These are phyloP conservation scores for Aspergillus uvarum DNA, from an alignment of 2,329 filamentous ascomycete genomes.

Conservation along the genomic window DNA sequence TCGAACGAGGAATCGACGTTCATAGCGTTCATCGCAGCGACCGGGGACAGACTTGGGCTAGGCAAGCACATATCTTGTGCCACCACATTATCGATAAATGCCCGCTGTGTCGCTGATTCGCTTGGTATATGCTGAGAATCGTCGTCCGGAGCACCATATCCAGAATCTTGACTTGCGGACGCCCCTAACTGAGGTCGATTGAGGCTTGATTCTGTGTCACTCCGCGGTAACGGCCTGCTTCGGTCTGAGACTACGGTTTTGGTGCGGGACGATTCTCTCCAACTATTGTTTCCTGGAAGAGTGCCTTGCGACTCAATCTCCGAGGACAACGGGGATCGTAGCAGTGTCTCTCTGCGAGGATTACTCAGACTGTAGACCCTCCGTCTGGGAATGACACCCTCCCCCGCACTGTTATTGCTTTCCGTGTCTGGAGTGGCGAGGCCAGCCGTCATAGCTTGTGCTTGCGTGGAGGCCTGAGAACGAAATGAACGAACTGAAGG, in stretches of 20 bases:
- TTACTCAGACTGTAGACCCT: conserved; percentile 35
- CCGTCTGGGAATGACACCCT: conserved; percentile 27
- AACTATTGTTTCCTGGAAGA: conserved; percentile 16
- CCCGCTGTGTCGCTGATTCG: conserved; percentile 37
- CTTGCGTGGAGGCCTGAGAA: conserved; percentile 28
- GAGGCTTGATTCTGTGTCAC: conserved; percentile 2
- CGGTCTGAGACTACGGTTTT: conserved; percentile 18
- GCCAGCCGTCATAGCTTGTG: conserved; percentile 33
- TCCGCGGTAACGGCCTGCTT: conserved; percentile 11
- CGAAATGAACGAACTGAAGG: conserved; percentile 50
- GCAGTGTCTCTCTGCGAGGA: conserved; percentile 33
- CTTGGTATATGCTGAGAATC: conserved; percentile 20
- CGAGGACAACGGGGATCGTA: conserved; percentile 35
- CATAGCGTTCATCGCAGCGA: conserved; percentile 69
- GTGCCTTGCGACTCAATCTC: conserved; percentile 28
- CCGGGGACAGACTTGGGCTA: conserved; percentile 88
- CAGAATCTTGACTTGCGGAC: conserved; percentile 25
- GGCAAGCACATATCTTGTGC: conserved; percentile 89
- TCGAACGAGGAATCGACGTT: conserved; percentile 46
- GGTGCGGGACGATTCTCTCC: conserved; percentile 19
- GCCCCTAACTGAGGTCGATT: conserved; percentile 9
- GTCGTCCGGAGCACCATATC: conserved; percentile 24
- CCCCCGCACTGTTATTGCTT: conserved; percentile 30
- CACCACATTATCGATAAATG: conserved; percentile 65
- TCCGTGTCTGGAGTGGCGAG: conserved; percentile 45